phyloP scores from a whole-genome alignment of 805 yeast genomes.

The Kodamaea lidongshanica region DNA sequence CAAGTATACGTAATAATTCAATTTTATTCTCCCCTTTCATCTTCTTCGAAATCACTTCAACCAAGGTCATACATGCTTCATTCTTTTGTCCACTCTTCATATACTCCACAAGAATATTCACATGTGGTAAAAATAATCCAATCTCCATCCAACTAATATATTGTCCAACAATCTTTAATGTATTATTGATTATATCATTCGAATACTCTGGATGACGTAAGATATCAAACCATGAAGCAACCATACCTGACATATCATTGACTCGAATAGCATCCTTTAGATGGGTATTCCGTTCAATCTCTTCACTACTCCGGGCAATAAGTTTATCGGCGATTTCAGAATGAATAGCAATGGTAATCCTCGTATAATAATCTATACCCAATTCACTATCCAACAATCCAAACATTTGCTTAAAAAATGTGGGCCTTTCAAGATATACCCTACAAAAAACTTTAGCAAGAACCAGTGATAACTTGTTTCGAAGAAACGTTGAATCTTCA shows the following conservation, averaged over 20 bases:
- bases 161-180: constrained; percentile 66
- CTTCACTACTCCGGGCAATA: constrained; percentile 59
- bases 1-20: constrained; percentile 61
- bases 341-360: constrained; percentile 72
- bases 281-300: constrained; percentile 57
- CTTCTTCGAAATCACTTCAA: constrained; percentile 67
- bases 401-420: constrained; percentile 28
- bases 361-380: constrained; percentile 59
- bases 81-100: constrained; percentile 47
- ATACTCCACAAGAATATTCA: constrained; percentile 35
- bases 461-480: constrained; percentile 32
- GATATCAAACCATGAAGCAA: constrained; percentile 61
- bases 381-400: constrained; percentile 22
- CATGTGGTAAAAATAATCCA: constrained; percentile 57
- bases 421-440: constrained; percentile 29
- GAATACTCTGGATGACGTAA: constrained; percentile 32
- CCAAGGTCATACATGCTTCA: constrained; percentile 51
- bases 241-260: constrained; percentile 62
- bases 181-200: constrained; percentile 47
- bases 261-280: constrained; percentile 80
- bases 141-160: constrained; percentile 94
- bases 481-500: constrained; percentile 25
- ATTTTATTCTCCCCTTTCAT: constrained; percentile 71
- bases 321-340: constrained; percentile 91
- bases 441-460: constrained; percentile 30